phyloP scores from a whole-genome alignment of 2,329 filamentous ascomycete species.

The Apiospora malaysiana region DNA sequence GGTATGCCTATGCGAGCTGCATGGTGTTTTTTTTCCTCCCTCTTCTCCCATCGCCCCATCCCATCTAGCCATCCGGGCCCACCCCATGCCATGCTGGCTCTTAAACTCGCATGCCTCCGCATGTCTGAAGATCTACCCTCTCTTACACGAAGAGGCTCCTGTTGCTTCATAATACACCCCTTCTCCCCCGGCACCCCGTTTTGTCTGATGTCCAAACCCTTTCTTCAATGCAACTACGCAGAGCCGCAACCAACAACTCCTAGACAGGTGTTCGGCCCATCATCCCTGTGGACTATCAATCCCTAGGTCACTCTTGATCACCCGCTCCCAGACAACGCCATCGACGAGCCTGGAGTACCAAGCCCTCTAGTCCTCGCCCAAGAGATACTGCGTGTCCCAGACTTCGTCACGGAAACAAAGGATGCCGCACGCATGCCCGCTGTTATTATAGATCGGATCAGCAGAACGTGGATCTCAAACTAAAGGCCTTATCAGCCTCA shows the following conservation, averaged over 20 bases:
- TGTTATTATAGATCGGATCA: constrained; percentile 58
- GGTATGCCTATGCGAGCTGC: background rate
- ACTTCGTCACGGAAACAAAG: constrained; percentile 30
- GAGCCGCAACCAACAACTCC: constrained; percentile 28
- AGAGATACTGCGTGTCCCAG: background rate
- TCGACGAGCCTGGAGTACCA: background rate
- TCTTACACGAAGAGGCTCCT: constrained; percentile 44
- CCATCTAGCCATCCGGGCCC: background rate
- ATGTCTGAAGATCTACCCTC: constrained; percentile 40
- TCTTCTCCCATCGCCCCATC: background rate
- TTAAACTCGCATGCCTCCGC: constrained; percentile 17
- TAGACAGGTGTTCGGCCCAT: constrained; percentile 17
- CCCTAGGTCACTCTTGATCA: constrained; percentile 22
- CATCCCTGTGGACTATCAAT: constrained; percentile 29
- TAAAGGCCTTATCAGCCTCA: constrained; percentile 42
- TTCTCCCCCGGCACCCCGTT: constrained; percentile 40
- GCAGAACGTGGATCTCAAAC: constrained; percentile 56
- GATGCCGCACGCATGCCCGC: constrained; percentile 61
- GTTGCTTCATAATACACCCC: constrained; percentile 39
- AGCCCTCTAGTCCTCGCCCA: background rate
- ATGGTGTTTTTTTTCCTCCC: too few species aligned
- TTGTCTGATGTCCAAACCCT: constrained; percentile 45
- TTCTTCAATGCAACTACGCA: constrained; percentile 39
- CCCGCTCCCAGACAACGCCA: constrained; percentile 15
- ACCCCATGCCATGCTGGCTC: constrained; percentile 10